Conservation (phyloP, 129 eudicot species). For the Chrysanthemum makinoi region DNA sequence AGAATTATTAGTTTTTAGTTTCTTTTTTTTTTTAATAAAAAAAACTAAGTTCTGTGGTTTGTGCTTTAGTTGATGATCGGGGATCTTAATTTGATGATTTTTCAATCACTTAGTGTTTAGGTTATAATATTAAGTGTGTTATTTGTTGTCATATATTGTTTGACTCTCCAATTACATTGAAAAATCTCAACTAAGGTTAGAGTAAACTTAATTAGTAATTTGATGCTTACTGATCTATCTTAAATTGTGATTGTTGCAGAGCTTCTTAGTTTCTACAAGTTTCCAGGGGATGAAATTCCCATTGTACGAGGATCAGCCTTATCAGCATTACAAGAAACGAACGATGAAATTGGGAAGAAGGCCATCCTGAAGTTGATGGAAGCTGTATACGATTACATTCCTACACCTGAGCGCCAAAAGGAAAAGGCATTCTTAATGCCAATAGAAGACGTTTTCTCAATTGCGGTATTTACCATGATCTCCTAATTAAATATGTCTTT, state of each 20-base stretch:
- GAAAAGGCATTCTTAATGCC: constrained; percentile 97
- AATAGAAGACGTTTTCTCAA: constrained; percentile 88
- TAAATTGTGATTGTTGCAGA: constrained; percentile 44
- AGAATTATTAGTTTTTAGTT: too few species aligned
- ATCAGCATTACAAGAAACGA: constrained; percentile 85
- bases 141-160: too few species aligned
- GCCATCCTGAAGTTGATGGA: constrained; percentile 92
- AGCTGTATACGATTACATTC: constrained; percentile 90
- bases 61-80: too few species aligned
- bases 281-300: constrained; percentile 98
- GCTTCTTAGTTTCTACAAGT: constrained; percentile 88
- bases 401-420: constrained; percentile 88
- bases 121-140: too few species aligned
- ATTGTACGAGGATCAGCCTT: constrained; percentile 90
- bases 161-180: too few species aligned
- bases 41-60: too few species aligned
- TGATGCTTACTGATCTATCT: background rate
- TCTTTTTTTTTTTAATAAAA: too few species aligned
- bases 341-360: constrained; percentile 81
- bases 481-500: too few species aligned
- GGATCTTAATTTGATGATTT: too few species aligned
- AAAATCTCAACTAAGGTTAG: too few species aligned
- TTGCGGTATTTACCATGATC: too few species aligned
- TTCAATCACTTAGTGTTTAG: too few species aligned
- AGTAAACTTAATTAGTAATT: background rate